A percentile compares a stretch with the other conserved stretches of the same genome.
These are phyloP conservation scores for Penicillium coffeae DNA, from an alignment of 495 filamentous ascomycete genomes.

Conservation along the genomic window DNA sequence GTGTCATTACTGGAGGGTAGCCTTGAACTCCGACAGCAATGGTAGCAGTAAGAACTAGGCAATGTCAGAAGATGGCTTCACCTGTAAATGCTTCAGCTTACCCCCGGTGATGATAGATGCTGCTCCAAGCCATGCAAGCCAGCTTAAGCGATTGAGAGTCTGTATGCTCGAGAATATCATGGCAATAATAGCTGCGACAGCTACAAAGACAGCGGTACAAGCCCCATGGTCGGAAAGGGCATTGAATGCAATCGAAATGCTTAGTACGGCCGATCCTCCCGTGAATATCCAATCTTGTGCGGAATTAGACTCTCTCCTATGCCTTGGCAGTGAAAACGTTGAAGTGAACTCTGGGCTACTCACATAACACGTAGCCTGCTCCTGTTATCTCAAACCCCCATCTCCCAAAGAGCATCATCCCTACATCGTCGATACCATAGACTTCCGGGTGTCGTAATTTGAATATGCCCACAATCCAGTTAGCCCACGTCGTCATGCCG, in stretches of 20 bases:
- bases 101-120: constrained; percentile 31
- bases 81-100: constrained; percentile 38
- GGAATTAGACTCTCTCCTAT: no score
- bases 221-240: constrained; percentile 57
- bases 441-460: constrained; percentile 63
- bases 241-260: constrained; percentile 67
- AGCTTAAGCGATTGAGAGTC: constrained; percentile 36
- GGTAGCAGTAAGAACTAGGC: constrained; percentile 64
- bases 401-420: constrained; percentile 56
- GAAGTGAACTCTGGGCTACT: constrained; percentile 21
- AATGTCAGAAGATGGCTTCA: constrained; percentile 14
- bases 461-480: constrained; percentile 67
- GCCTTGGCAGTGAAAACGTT: no score
- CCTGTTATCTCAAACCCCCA: constrained; percentile 58
- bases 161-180: constrained; percentile 32
- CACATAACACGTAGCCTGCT: constrained; percentile 45
- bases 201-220: constrained; percentile 54
- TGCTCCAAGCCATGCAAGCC: constrained; percentile 38
- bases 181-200: constrained; percentile 30
- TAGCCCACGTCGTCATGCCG: constrained; percentile 64
- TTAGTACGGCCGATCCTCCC: constrained; percentile 52
- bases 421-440: constrained; percentile 60
- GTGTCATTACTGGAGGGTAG: constrained; percentile 33
- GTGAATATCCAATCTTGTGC: constrained; percentile 50
- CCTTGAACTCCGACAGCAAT: constrained; percentile 58